Evolutionary conservation across 768 basidiomycete species (phyloP).

Genomic region (Cystobasidium tubakii): DNA sequence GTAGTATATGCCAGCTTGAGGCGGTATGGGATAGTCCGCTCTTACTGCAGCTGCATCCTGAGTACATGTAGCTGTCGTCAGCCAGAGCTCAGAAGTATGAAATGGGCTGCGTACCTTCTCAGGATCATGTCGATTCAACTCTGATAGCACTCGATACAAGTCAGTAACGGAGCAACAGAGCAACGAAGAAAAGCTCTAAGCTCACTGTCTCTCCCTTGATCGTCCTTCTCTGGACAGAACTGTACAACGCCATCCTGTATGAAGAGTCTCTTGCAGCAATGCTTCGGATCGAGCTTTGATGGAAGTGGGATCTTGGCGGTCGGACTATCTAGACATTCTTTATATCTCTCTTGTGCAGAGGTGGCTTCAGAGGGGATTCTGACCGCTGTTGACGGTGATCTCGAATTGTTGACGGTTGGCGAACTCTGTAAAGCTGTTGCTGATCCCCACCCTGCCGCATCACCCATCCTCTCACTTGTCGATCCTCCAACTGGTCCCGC

Average conservation of each 20-base stretch:
- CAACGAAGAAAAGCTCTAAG: background rate
- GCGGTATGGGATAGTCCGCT: conserved; percentile 69
- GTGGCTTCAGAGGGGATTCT: background rate
- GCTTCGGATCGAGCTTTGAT: conserved; percentile 15
- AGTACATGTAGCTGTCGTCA: background rate
- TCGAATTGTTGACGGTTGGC: background rate
- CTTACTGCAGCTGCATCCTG: conserved; percentile 79
- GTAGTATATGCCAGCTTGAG: conserved; percentile 85
- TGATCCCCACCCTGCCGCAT: background rate
- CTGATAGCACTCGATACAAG: background rate
- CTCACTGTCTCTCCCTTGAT: conserved; percentile 33
- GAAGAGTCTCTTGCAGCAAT: conserved; percentile 33
- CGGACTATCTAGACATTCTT: background rate
- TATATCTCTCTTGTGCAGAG: background rate
- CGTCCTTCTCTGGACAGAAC: conserved; percentile 32
- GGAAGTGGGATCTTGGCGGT: conserved; percentile 14
- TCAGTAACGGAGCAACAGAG: background rate
- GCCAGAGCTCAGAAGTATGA: background rate
- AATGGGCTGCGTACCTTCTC: conserved; percentile 14
- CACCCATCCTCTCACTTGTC: background rate
- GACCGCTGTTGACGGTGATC: background rate
- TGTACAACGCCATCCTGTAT: conserved; percentile 13
- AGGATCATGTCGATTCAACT: conserved; percentile 20
- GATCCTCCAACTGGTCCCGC: background rate
- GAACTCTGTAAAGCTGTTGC: background rate